Percentiles rank a stretch among this genome's conserved stretches.
phyloP scores from a whole-genome alignment of 192 early-diverging fungal genomes.

The Podila horticola region DNA sequence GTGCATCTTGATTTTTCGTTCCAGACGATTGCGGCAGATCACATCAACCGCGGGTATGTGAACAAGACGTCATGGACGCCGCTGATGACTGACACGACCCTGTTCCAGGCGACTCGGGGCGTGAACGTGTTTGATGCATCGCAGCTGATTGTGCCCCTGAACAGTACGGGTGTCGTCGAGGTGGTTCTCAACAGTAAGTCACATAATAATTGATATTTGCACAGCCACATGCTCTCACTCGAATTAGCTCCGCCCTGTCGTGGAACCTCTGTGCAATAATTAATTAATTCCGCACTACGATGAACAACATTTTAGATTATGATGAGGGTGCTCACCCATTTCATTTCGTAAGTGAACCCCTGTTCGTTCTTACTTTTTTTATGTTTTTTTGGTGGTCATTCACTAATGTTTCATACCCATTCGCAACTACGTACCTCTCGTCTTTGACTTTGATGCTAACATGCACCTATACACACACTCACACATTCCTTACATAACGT shows the following conservation, averaged over 20 bases:
- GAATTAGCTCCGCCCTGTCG: too few relatives aligned
- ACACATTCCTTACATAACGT: too few relatives aligned
- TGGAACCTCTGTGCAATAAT: neutral
- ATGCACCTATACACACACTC: too few relatives aligned
- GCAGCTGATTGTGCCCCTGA: slow-evolving; percentile 12
- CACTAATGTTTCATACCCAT: too few relatives aligned
- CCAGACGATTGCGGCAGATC: slow-evolving; percentile 1
- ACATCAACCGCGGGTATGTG: slow-evolving; percentile 26
- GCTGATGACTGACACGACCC: slow-evolving; percentile 20
- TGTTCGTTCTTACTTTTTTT: neutral
- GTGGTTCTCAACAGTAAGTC: slow-evolving; percentile 33
- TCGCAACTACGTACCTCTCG: too few relatives aligned
- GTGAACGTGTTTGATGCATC: slow-evolving; percentile 14
- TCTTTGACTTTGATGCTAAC: too few relatives aligned
- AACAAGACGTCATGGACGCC: slow-evolving; percentile 38
- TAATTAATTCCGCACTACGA: too few relatives aligned
- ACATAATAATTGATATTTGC: neutral
- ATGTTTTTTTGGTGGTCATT: neutral
- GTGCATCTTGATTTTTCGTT: slow-evolving; percentile 14
- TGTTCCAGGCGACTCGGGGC: slow-evolving; percentile 23
- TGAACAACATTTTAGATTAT: slow-evolving; percentile 6
- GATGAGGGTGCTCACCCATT: slow-evolving; percentile 48
- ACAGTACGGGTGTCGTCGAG: slow-evolving; percentile 23
- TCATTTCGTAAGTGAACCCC: slow-evolving; percentile 41
- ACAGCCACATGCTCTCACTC: neutral